Percentiles rank a stretch among this genome's conserved stretches.
These are phyloP conservation scores for Fraxinus platypoda DNA, from an alignment of 305 asterid species.

Conservation along the genomic window DNA sequence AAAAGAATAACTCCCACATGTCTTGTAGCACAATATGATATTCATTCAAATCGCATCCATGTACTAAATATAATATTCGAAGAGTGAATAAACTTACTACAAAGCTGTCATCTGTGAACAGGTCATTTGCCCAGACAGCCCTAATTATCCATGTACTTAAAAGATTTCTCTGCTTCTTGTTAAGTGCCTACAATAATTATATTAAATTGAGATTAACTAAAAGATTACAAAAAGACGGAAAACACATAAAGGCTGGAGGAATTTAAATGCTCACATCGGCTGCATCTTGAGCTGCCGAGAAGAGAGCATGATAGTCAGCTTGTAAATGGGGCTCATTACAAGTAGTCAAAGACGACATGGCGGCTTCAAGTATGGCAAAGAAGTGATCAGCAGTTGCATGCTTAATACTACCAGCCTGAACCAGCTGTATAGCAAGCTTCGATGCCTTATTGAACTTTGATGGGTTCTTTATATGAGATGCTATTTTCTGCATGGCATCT, in stretches of 20 bases:
- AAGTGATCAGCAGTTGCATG: slow-evolving; percentile 63
- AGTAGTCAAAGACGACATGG: slow-evolving; percentile 61
- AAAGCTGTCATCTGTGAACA: slow-evolving; percentile 91
- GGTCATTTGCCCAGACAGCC: slow-evolving; percentile 83
- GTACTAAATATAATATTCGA: not conserved
- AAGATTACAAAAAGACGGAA: not conserved
- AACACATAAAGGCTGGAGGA: slow-evolving; percentile 7
- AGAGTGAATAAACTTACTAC: slow-evolving; percentile 52
- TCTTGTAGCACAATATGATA: not conserved
- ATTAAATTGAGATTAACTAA: slow-evolving; percentile 17
- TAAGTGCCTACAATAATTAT: slow-evolving; percentile 48
- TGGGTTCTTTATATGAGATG: slow-evolving; percentile 76
- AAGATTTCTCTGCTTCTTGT: slow-evolving; percentile 58
- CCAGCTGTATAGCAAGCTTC: slow-evolving; percentile 80
- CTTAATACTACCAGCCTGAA: slow-evolving; percentile 85
- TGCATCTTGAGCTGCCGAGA: slow-evolving; percentile 76
- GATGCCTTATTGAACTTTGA: slow-evolving; percentile 82
- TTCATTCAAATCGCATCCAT: not conserved
- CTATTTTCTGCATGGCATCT: slow-evolving; percentile 90
- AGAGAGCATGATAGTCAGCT: slow-evolving; percentile 82
- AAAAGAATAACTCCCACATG: not conserved
- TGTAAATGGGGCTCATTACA: slow-evolving; percentile 80
- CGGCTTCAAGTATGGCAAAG: slow-evolving; percentile 76
- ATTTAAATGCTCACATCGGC: slow-evolving; percentile 50
- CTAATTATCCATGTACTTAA: slow-evolving; percentile 65